Percentiles rank a stretch among this genome's conserved stretches.
phyloP scores from a whole-genome alignment of 306 rosid genomes.

The Gastrolobium bilobum region DNA sequence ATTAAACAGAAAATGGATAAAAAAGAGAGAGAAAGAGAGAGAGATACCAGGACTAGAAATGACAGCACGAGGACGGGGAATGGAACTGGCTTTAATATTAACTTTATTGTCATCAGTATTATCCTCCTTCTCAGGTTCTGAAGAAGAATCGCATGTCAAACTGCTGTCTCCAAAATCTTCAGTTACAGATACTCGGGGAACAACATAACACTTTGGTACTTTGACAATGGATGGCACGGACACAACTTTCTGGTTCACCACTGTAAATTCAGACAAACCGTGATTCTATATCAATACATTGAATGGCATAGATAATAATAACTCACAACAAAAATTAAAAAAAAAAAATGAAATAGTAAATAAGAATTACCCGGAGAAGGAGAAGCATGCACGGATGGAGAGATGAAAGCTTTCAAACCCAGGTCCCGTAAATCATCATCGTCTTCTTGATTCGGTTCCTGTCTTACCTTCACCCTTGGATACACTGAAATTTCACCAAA shows the following conservation, averaged over 20 bases:
- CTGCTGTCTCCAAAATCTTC: slow-evolving; percentile 54
- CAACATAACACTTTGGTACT: slow-evolving; percentile 59
- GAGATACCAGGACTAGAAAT: slow-evolving; percentile 88
- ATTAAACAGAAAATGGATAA: slow-evolving; percentile 22
- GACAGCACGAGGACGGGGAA: slow-evolving; percentile 89
- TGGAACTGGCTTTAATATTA: slow-evolving; percentile 64
- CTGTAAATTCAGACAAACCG: slow-evolving; percentile 53
- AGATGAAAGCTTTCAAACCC: slow-evolving; percentile 52
- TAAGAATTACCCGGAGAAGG: slow-evolving; percentile 52
- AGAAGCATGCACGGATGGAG: slow-evolving; percentile 40
- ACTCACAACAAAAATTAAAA: not conserved
- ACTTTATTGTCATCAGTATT: slow-evolving; percentile 59
- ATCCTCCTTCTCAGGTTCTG: slow-evolving; percentile 56
- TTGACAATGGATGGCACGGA: slow-evolving; percentile 55
- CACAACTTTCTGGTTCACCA: slow-evolving; percentile 50
- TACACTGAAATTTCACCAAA: slow-evolving; percentile 44
- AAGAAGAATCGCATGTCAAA: slow-evolving; percentile 50
- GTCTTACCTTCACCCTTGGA: slow-evolving; percentile 57
- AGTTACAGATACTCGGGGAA: slow-evolving; percentile 57
- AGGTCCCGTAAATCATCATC: slow-evolving; percentile 31
- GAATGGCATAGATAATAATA: slow-evolving; percentile 13
- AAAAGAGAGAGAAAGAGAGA: too few relatives aligned
- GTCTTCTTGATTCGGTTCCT: slow-evolving; percentile 9
- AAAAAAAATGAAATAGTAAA: not conserved
- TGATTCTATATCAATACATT: not conserved